Evolutionary conservation across 176 grass and related monocot species (phyloP), one percentile per base, ranked within the genome.

Genomic region (Avena sativa): DNA sequence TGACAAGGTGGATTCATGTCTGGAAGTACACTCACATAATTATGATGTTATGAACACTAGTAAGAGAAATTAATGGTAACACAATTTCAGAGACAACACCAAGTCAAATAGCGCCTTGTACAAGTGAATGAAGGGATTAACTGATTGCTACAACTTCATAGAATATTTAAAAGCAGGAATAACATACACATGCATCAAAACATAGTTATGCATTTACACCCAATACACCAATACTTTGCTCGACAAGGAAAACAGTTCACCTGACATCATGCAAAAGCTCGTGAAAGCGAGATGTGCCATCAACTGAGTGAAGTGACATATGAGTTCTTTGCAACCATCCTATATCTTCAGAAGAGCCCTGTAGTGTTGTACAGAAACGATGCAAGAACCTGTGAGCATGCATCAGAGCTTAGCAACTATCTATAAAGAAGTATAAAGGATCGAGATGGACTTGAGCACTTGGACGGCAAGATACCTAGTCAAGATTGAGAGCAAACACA

Each of bases 261-360:
- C 96, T 95, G 76, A 95, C 71, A 76, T 89, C 76, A 83, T 79
- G 52, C 84, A 98, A 91, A 86, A 98, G 57, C 78, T 94, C 92
- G 26, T 80, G 86, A 79, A 94, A 98, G 38, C 58, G 90, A 59
- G 46, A 15, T 81, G 96, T 95, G 17, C 93, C 92, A 84, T 98
- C 93, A 52, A 88, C 78, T 77, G 90, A 79, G 68, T 58, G 50
- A 66, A 92, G 87, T 6, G 89, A 81, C 34, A 80, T 71, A 81
- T 86, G 76, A 30, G 86, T 86, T 88, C 83, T 94, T 87, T 94
- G 92, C 59, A 98, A 63, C 96, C 96, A 98, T 67, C 96, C 96
- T 71, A 95, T 95, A 85, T 98, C 96, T 57, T 85, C 59, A 80
- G 81, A 80, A 88, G 96, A 98, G 74, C 96, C 96, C 52, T 87